Evolutionary conservation across 2,329 filamentous ascomycete species (phyloP).

Genomic region (Diaporthe citri): DNA sequence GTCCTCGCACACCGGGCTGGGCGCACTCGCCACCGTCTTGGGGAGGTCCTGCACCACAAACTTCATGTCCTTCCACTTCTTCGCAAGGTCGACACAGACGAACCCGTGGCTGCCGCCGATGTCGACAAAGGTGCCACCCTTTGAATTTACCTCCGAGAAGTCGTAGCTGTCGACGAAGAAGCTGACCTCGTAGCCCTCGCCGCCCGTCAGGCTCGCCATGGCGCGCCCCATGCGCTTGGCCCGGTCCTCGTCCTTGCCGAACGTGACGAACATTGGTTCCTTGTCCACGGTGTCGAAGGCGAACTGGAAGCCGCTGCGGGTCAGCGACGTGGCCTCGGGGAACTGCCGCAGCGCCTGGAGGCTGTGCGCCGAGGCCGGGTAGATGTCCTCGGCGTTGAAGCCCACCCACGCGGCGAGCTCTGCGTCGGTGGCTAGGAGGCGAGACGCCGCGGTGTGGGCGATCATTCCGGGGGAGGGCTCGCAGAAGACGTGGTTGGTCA

Average conservation of each 20-base stretch:
- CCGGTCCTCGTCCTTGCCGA: conserved; percentile 61
- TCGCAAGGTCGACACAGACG: conserved; percentile 67
- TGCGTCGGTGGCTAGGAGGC: conserved; percentile 61
- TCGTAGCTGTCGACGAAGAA: conserved; percentile 68
- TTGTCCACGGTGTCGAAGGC: conserved; percentile 63
- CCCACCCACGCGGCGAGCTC: conserved; percentile 66
- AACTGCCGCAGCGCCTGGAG: conserved; percentile 58
- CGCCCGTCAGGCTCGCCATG: conserved; percentile 67
- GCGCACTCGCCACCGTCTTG: conserved; percentile 62
- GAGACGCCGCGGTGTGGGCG: conserved; percentile 68
- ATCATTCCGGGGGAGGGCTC: conserved; percentile 64
- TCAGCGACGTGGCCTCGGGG: conserved; percentile 62
- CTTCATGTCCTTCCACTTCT: conserved; percentile 61
- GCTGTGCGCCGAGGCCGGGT: conserved; percentile 61
- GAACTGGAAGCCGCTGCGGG: conserved; percentile 64
- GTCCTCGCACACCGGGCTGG: conserved; percentile 56
- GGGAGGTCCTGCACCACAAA: conserved; percentile 69
- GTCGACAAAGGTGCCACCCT: conserved; percentile 66
- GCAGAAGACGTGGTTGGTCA: conserved; percentile 68
- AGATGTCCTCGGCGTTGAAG: conserved; percentile 67
- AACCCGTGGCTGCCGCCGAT: conserved; percentile 71
- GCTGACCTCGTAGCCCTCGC: conserved; percentile 67
- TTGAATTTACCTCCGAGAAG: conserved; percentile 60
- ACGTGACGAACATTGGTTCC: conserved; percentile 67
- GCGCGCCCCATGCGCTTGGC: conserved; percentile 66